phyloP scores from a whole-genome alignment of 768 basidiomycete species.

The Roridomyces roridus region DNA sequence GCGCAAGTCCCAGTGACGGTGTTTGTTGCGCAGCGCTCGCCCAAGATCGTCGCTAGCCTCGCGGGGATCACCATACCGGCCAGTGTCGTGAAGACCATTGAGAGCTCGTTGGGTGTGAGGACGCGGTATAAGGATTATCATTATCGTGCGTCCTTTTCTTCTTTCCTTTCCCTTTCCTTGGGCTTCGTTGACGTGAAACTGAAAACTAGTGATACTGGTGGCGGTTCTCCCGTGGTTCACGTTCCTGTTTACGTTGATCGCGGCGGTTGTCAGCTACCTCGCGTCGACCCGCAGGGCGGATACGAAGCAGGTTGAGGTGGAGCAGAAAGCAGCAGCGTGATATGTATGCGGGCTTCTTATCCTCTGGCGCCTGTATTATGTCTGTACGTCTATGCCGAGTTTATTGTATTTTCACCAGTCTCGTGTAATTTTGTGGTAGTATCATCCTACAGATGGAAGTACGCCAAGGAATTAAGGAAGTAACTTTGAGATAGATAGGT shows the following conservation, averaged over 20 bases:
- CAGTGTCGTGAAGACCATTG: conserved; percentile 40
- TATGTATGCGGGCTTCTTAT: too few species aligned
- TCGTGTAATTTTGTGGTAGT: background rate
- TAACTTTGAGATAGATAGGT: too few species aligned
- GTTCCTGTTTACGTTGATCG: conserved; percentile 43
- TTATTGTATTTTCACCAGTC: too few species aligned
- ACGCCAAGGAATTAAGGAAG: too few species aligned
- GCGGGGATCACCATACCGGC: conserved; percentile 42
- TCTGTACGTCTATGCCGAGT: too few species aligned
- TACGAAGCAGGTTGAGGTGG: background rate
- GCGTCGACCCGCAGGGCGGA: conserved; percentile 27
- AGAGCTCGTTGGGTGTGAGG: conserved; percentile 44
- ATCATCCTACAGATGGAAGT: too few species aligned
- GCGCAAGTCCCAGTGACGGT: conserved; percentile 53
- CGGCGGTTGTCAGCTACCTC: conserved; percentile 41
- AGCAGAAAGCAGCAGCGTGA: background rate
- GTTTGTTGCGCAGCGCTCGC: conserved; percentile 51
- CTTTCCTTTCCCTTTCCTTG: background rate
- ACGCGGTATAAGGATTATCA: conserved; percentile 49
- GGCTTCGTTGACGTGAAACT: background rate
- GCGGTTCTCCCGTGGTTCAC: conserved; percentile 63
- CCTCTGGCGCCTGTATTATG: too few species aligned
- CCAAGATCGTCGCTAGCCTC: conserved; percentile 50
- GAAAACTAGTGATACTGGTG: conserved; percentile 52
- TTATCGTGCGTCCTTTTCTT: conserved; percentile 48